These are phyloP conservation scores for Hypoxylon crocopeplum DNA, from an alignment of 495 filamentous ascomycete species.

Conservation along the genomic window DNA sequence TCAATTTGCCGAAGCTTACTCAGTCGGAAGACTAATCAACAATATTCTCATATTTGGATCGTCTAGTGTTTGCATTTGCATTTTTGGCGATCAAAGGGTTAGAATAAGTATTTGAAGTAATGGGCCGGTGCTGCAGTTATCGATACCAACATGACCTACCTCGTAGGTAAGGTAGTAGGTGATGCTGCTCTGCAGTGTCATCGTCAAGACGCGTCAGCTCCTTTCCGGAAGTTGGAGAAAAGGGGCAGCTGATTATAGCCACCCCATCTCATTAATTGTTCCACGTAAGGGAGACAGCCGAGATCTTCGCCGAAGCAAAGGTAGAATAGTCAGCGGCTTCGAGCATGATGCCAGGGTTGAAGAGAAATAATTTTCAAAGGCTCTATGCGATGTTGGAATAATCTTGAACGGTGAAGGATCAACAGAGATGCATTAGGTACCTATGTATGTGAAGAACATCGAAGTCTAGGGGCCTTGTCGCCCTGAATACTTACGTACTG, in stretches of 20 bases:
- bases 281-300: constrained; percentile 22
- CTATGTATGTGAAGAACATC: too few species aligned
- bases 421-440: too few species aligned
- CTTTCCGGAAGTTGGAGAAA: constrained; percentile 24
- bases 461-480: too few species aligned
- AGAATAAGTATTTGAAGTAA: neutral
- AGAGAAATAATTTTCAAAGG: too few species aligned
- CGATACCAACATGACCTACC: constrained; percentile 16
- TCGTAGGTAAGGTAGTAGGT: constrained; percentile 26
- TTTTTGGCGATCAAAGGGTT: neutral
- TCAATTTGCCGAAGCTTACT: constrained; percentile 10
- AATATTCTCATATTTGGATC: neutral
- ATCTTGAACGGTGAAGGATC: too few species aligned
- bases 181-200: constrained; percentile 8
- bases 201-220: constrained; percentile 22
- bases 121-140: neutral
- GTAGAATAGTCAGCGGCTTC: neutral
- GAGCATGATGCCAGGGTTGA: too few species aligned
- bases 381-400: too few species aligned
- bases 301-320: too few species aligned
- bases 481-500: constrained; percentile 26
- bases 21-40: neutral
- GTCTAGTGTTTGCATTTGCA: neutral
- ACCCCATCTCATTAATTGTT: constrained; percentile 11
- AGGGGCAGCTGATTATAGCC: constrained; percentile 9